Evolutionary conservation across 495 filamentous ascomycete species (phyloP).

Genomic region (Letharia columbiana): DNA sequence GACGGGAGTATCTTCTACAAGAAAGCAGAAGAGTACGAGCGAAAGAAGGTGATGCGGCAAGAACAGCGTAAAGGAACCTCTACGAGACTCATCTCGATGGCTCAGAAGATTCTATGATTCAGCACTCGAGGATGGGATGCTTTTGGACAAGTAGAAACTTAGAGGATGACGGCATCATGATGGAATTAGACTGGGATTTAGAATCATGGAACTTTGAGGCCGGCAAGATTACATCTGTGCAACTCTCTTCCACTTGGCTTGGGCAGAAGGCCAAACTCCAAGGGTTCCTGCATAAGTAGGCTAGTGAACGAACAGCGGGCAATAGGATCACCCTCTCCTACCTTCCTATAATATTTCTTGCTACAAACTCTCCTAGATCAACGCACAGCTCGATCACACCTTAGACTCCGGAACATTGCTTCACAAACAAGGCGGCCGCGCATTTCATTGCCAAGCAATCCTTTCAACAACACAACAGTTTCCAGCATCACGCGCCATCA

Average conservation of each 20-base stretch:
- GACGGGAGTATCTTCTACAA: constrained; percentile 33
- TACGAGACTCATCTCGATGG: neutral
- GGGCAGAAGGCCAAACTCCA: too few species aligned
- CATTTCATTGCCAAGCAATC: too few species aligned
- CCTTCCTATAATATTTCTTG: neutral
- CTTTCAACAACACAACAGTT: too few species aligned
- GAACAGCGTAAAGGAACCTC: neutral
- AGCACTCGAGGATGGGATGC: neutral
- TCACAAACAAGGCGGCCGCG: too few species aligned
- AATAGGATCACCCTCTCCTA: neutral
- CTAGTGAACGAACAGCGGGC: too few species aligned
- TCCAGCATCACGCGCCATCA: too few species aligned
- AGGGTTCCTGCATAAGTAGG: too few species aligned
- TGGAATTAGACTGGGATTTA: neutral
- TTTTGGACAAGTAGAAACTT: neutral
- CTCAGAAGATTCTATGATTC: neutral
- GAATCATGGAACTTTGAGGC: neutral
- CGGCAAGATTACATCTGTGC: too few species aligned
- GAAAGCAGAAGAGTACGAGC: constrained; percentile 7
- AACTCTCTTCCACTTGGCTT: too few species aligned
- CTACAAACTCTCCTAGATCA: neutral
- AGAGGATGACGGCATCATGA: neutral
- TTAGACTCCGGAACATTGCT: neutral
- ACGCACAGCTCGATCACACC: neutral
- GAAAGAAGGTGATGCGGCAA: neutral